Evolutionary conservation across 192 early-diverging fungal species (phyloP), one percentile per base, ranked within the genome.

Genomic region (Chytriomyces confervae): DNA sequence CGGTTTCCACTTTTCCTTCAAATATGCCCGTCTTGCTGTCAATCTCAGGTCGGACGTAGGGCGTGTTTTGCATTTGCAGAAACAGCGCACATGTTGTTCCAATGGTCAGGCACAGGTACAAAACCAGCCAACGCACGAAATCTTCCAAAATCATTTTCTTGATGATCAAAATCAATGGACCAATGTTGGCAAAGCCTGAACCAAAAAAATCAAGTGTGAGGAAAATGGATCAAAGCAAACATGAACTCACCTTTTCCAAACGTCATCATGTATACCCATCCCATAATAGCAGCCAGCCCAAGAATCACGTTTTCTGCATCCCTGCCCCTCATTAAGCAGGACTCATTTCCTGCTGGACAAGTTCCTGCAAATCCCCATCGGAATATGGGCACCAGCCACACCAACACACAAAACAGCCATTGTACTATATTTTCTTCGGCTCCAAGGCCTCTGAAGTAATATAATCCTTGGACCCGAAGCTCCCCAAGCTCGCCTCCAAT

Each of bases 41-140:
- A 57, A 57, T 57, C 27, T 76, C 62, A 10, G 65, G 9, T 4
- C 48, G 46, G 27, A 50, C 7, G 18, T 50, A 76, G 0, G 71
- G 78, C 27, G 75, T 62, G 46, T 50, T 7, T 49, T 75, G 62
- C 70, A 79, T 79, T 51, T 79, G 78, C 62, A 79, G 57, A 66
- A 74, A 79, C 36, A 79, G 50, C 5, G 72, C 78, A 8, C 23
- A 36, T 16, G 78, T 45, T n/a, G 75, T 75, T 16, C 78, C 78
- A 11, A 75, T 47, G 2, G 69, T 71, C 49, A 79, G 46, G 18
- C 20, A 20, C 5, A 45, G 13, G 48, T 63, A 71, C 47, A 75
- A 50, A 24, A 47, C 11, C 1, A 76, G 9, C 68, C 66, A 79
- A 6, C 11, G 9, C 7, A 79, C 6, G 18, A 79, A 69, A 47